Evolutionary conservation across 495 filamentous ascomycete genomes (phyloP), one percentile per base, ranked within the genome.

Genomic region (Aspergillus wentii): DNA sequence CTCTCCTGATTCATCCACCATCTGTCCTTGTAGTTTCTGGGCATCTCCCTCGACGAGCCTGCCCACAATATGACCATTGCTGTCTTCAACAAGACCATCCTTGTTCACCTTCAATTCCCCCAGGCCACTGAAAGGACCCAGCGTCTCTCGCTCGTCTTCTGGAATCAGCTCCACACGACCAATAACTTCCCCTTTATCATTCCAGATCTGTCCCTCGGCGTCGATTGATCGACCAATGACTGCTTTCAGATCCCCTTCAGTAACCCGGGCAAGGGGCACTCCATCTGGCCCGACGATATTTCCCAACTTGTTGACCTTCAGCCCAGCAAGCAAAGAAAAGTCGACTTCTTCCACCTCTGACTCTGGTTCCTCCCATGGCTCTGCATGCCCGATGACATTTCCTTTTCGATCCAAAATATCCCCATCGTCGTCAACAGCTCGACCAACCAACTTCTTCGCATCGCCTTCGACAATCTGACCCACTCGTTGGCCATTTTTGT

Each of bases 261-360:
- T 64, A 3, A 94, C 69, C 25, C 77, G 78, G 14, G 74, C 86
- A 52, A 88, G 78, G 2, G 85, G 68, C 18, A 84, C 74, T 8
- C 82, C 83, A n/a, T 85, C 74, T 3, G 75, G 65, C 16, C 80
- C 78, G 22, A 89, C 79, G 38, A 92, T 79, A 44, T 84, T 82
- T 37, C 87, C 87, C 22, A 74, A 61, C 66, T 92, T 94, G 75
- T 89, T 91, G 54, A 88, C 76, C 23, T 66, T 73, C 55, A 76
- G 75, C 41, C 76, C 78, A 22, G 80, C 75, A 17, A 92, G 64
- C 17, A 73, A 59, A 0, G 82, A 83, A 16, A 83, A 68, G 53
- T 94, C 83, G 26, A 44, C 41, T 8, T 59, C 64, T 48, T 74
- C 45, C n/a, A 40, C 40, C 15, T 64, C 61, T 2, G 54, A 29